Evolutionary conservation across 1,284 basidiomycete species (phyloP), one percentile per base, ranked within the genome.

Genomic region (Vanrija pseudolonga): DNA sequence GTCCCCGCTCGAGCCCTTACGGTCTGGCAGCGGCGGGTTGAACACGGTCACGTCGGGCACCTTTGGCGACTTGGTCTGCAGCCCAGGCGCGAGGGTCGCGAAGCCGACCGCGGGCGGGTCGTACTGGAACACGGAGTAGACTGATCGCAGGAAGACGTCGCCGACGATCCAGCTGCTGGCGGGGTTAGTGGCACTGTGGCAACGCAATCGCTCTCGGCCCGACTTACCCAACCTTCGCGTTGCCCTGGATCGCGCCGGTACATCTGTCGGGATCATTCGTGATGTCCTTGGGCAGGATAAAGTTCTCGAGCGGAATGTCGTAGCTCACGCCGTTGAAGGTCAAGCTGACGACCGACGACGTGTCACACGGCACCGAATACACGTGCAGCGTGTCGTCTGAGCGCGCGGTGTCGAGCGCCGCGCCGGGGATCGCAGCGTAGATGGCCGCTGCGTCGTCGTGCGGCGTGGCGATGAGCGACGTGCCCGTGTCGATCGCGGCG

Each of bases 391-490:
- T 36, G 28, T 36, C 45, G 32, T 46, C 37, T 9, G 32, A 32
- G 11, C 12, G 32, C 54, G 9, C 39, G 39, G n/a, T 3, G 39
- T 40, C n/a, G n/a, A 18, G 39, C 39, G 7, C 44, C n/a, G 54
- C 44, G 17, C 61, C 60, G 11, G 60, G 55, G 51, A 68, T 52
- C 22, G 55, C 47, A 18, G 57, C 44, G 53, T 64, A 67, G 32
- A 64, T 55, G 5, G 56, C 45, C 20, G 40, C 45, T 19, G 61
- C 63, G 32, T 52, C 51, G 5, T 48, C 45, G 14, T 46, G 48
- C 6, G 59, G 61, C 14, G 58, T 58, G 44, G 55, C 55, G 43
- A 64, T 52, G n/a, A 69, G 48, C 17, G 66, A 67, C 12, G 67
- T 66, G 20, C 67, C 69, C n/a, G 63, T 56, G 49, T 64, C 65